Evolutionary conservation across 164 flowering plant genomes (phyloP).

Genomic region (Cinnamomum micranthum): DNA sequence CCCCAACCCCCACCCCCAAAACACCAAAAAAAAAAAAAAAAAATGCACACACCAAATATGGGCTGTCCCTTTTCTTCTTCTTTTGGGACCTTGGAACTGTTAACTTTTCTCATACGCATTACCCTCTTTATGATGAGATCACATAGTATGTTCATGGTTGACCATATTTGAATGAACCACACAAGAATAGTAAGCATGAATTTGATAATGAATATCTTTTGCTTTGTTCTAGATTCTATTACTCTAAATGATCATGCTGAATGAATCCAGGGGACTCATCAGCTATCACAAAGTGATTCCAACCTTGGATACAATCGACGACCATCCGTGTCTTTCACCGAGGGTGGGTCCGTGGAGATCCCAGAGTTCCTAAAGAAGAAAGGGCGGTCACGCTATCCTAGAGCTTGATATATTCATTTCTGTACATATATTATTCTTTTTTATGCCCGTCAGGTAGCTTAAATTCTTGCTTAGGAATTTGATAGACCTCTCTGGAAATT

Average conservation of each 20-base stretch:
- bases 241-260: background rate
- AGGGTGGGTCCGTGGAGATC: conserved; percentile 68
- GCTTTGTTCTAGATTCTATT: background rate
- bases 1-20: too few relatives aligned
- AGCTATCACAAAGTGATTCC: conserved; percentile 44
- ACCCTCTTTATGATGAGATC: background rate
- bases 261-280: conserved; percentile 41
- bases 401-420: conserved; percentile 36
- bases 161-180: background rate
- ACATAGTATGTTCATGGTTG: background rate
- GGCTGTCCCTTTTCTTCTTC: too few relatives aligned
- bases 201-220: background rate
- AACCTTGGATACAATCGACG: conserved; percentile 45
- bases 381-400: conserved; percentile 87
- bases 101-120: background rate
- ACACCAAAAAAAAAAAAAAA: fast-evolving
- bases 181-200: background rate
- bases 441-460: background rate
- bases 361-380: conserved; percentile 93
- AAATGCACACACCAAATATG: too few relatives aligned
- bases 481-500: background rate
- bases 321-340: conserved; percentile 48
- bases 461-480: background rate
- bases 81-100: too few relatives aligned
- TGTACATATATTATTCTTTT: conserved; percentile 2